Evolutionary conservation across 2,329 filamentous ascomycete species (phyloP), one percentile per base, ranked within the genome.

Genomic region (Lachnellula suecica): DNA sequence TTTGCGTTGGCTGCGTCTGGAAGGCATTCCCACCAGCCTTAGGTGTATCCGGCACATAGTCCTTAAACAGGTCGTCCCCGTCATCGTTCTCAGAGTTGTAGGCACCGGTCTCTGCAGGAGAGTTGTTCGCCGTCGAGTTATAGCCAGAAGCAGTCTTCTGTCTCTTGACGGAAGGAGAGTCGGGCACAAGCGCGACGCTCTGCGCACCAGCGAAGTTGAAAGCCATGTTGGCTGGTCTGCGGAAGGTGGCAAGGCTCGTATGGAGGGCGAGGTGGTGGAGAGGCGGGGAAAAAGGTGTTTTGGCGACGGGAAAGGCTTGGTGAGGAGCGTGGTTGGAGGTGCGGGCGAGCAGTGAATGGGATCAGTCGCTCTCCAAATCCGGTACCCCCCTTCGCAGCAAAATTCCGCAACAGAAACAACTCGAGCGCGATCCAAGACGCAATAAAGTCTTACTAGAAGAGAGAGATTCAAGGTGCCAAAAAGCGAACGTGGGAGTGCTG

Each of bases 51-150:
- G 66, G 66, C 15, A 66, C 54, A 54, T 62, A 72, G 40, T 79
- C 75, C 50, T 78, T 77, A 38, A 78, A 69, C 2, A 73, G 61
- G 8, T 76, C 74, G 52, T 79, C 77, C 7, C 71, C 74, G 56
- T 68, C 72, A 54, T 77, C 75, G 20, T 71, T 65, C 29, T 72
- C 69, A 9, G 71, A 74, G 50, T 70, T 64, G 50, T 67, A 70
- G 10, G 56, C 54, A 37, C 48, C 49, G 17, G 59, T 59, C 23
- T 63, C 59, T 13, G 55, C 51, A 13, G 55, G 57, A 4, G 60
- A 60, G 41, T 62, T 61, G 20, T 42, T 42, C n/a, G 59, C 59
- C 2, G 57, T 61, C 19, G 63, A 60, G 38, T 58, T 62, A 55
- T 67, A 68, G 15, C 66, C 66, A 24, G 59, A 59, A 23, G 53